These are phyloP conservation scores for Amaranthus hypochondriacus DNA, from an alignment of 148 eudicot species.

Conservation along the genomic window DNA sequence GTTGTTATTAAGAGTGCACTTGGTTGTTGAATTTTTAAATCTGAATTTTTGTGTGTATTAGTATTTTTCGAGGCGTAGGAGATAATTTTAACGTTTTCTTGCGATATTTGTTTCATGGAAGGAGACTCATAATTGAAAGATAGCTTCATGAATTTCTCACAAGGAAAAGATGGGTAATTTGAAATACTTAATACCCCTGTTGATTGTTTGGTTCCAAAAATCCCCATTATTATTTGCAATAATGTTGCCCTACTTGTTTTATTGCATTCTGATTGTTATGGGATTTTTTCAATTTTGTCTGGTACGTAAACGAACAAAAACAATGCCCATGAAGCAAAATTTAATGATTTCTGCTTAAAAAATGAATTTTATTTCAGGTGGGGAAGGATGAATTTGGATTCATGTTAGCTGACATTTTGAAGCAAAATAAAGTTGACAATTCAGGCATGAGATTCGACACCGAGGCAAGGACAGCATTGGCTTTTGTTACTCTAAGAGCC, in stretches of 20 bases:
- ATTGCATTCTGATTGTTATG: neutral
- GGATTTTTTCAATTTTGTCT: neutral
- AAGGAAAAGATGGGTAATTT: neutral
- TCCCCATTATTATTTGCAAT: neutral
- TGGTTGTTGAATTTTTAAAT: too few species aligned
- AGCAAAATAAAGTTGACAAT: conserved; percentile 66
- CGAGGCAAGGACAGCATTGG: conserved; percentile 68
- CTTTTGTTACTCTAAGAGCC: conserved; percentile 62
- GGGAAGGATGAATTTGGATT: conserved; percentile 91
- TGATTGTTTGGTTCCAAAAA: neutral
- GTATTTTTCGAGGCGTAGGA: neutral
- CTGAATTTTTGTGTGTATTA: too few species aligned
- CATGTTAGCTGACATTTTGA: conserved; percentile 75
- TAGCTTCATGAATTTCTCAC: neutral
- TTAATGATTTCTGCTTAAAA: neutral
- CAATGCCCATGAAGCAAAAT: neutral
- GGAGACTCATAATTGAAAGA: neutral
- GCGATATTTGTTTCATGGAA: neutral
- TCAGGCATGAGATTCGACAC: conserved; percentile 77
- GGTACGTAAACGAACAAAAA: neutral
- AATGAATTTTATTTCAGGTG: conserved; percentile 35
- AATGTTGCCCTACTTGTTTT: neutral
- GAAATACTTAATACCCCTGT: neutral
- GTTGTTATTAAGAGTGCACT: too few species aligned
- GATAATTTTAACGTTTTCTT: neutral